Conservation (phyloP, 441 rosid species). For the Erodium moschatum region DNA sequence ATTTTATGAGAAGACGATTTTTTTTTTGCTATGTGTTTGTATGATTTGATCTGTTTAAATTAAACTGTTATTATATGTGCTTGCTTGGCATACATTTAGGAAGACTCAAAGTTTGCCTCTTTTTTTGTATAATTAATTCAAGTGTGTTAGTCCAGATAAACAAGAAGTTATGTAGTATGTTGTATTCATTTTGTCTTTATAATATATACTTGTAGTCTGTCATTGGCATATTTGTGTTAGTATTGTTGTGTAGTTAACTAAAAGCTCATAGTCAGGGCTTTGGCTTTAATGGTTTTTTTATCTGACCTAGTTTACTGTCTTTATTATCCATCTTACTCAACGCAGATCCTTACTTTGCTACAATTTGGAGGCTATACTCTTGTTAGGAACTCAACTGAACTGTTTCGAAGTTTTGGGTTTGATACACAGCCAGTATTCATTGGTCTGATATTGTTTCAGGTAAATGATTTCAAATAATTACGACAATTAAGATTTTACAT, state of each 20-base stretch:
- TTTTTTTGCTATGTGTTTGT: not conserved
- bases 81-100: not conserved
- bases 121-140: not conserved
- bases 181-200: not conserved
- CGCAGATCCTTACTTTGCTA: conserved; percentile 74
- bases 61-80: not conserved
- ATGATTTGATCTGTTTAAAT: not conserved
- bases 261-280: not conserved
- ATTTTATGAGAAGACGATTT: not conserved
- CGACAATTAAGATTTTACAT: not conserved
- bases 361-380: conserved; percentile 97
- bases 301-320: not conserved
- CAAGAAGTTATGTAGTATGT: not conserved
- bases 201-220: not conserved
- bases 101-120: not conserved
- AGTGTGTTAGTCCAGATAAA: not conserved
- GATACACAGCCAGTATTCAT: conserved; percentile 92
- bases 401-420: conserved; percentile 89
- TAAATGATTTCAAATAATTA: conserved; percentile 20
- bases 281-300: conserved; percentile 8
- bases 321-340: conserved; percentile 8
- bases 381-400: conserved; percentile 88
- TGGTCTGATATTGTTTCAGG: conserved; percentile 95
- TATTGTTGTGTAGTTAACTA: not conserved
- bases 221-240: not conserved